phyloP scores from a whole-genome alignment of 1,284 basidiomycete genomes.

The Ceratobasidium theobromae region DNA sequence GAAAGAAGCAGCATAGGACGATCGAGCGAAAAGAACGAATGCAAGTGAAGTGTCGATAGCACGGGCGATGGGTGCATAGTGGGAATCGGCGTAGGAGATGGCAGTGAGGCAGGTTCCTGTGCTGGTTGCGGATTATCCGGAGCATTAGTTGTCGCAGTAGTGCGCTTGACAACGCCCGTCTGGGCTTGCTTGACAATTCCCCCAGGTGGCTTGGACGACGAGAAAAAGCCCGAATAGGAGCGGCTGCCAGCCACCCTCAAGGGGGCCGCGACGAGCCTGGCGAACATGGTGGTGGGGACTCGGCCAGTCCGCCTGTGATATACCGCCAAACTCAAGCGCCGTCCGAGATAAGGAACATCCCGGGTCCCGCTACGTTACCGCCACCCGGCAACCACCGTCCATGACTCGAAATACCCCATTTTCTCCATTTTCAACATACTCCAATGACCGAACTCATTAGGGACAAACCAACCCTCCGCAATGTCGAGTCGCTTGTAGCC shows the following conservation, averaged over 20 bases:
- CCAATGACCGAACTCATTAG: conserved; percentile 31
- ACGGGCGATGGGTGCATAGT: conserved; percentile 34
- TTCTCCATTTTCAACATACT: not conserved
- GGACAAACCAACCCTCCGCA: conserved; percentile 36
- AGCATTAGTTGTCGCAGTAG: not conserved
- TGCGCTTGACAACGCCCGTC: conserved; percentile 8
- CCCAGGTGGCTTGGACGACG: conserved; percentile 6
- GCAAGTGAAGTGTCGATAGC: conserved; percentile 35
- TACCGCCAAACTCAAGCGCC: not conserved
- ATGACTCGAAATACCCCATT: not conserved
- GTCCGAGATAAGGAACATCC: not conserved
- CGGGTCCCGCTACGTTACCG: conserved; percentile 15
- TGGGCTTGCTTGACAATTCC: not conserved
- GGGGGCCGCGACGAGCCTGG: conserved; percentile 16
- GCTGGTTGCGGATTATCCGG: conserved; percentile 8
- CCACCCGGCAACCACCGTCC: not conserved
- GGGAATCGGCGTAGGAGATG: conserved; percentile 30
- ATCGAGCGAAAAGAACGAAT: conserved; percentile 36
- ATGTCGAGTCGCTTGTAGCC: conserved; percentile 38
- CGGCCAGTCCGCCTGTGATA: not conserved
- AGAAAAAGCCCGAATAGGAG: conserved; percentile 13
- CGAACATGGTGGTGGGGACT: conserved; percentile 2
- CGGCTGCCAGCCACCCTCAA: conserved; percentile 5
- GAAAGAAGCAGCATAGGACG: conserved; percentile 35
- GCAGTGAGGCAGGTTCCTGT: not conserved